Percentiles rank a stretch among this genome's conserved stretches.
Evolutionary conservation across 192 early-diverging fungal species (phyloP).

Genomic region (Gamsiella multidivaricata): DNA sequence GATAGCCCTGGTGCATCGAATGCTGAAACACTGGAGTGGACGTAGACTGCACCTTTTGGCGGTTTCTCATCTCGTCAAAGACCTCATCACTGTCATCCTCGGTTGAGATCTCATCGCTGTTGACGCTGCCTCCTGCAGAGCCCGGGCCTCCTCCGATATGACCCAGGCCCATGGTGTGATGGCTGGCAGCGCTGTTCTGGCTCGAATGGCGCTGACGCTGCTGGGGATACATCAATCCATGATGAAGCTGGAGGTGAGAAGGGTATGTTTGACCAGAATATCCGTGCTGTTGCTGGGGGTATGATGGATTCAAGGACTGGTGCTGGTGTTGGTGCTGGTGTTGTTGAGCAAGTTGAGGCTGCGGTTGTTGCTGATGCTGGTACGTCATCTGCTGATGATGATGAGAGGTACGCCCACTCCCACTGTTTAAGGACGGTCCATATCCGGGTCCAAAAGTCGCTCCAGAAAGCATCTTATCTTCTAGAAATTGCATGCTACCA

Average conservation of each 20-base stretch:
- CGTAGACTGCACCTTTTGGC: conserved; percentile 32
- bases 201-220: conserved; percentile 53
- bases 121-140: conserved; percentile 50
- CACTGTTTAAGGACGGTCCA: conserved; percentile 44
- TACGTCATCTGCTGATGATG: conserved; percentile 20
- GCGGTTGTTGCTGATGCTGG: conserved; percentile 6
- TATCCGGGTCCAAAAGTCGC: conserved; percentile 41
- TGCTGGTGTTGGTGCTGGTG: conserved; percentile 4
- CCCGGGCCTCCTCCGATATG: conserved; percentile 44
- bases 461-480: conserved; percentile 33
- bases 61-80: conserved; percentile 51
- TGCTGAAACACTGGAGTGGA: conserved; percentile 12
- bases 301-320: conserved; percentile 2
- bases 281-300: conserved; percentile 16
- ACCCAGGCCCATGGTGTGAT: conserved; percentile 48
- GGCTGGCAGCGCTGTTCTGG: conserved; percentile 51
- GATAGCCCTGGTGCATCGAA: conserved; percentile 13
- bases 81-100: conserved; percentile 53
- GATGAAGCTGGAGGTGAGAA: conserved; percentile 22
- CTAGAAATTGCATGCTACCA: conserved; percentile 30
- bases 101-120: conserved; percentile 47
- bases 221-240: conserved; percentile 22
- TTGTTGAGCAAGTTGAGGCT: background rate
- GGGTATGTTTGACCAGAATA: conserved; percentile 27
- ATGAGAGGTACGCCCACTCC: conserved; percentile 3